A percentile compares a stretch with the other conserved stretches of the same genome.
Conservation (phyloP, 2,329 filamentous ascomycete genomes). For the Neurospora sp. region DNA sequence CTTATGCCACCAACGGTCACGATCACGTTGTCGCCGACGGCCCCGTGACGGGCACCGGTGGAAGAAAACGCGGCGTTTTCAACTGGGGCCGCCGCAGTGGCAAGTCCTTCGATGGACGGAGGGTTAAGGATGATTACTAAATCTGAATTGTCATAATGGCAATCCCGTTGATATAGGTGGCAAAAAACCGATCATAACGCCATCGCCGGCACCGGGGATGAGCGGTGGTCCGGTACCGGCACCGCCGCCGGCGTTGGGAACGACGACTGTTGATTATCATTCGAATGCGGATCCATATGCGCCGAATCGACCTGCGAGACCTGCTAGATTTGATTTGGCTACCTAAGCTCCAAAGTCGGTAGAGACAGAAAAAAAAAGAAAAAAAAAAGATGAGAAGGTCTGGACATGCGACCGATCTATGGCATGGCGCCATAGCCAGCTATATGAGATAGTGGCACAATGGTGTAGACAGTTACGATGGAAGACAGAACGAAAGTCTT, state of each 20-base stretch:
- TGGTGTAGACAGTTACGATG: neutral
- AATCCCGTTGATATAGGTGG: too few relatives aligned
- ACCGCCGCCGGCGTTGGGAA: neutral
- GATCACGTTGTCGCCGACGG: neutral
- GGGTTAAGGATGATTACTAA: conserved; percentile 61
- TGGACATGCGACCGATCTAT: neutral
- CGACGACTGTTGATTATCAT: neutral
- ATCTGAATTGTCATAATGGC: too few relatives aligned
- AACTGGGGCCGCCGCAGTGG: conserved; percentile 37
- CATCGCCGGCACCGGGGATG: neutral
- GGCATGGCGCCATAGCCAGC: too few relatives aligned
- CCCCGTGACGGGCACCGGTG: neutral
- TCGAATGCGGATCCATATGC: neutral
- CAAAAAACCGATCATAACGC: neutral
- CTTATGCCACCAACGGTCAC: conserved; percentile 10
- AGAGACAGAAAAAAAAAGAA: neutral
- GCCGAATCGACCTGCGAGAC: neutral
- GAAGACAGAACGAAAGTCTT: neutral
- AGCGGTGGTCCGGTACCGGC: neutral
- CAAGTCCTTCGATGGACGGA: conserved; percentile 45
- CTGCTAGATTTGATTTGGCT: neutral
- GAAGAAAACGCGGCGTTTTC: conserved; percentile 20
- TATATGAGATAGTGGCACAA: neutral
- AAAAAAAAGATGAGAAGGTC: neutral
- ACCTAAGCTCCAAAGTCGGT: too few relatives aligned